Evolutionary conservation across 2,329 filamentous ascomycete species (phyloP).

Genomic region (Penicillium sp.): DNA sequence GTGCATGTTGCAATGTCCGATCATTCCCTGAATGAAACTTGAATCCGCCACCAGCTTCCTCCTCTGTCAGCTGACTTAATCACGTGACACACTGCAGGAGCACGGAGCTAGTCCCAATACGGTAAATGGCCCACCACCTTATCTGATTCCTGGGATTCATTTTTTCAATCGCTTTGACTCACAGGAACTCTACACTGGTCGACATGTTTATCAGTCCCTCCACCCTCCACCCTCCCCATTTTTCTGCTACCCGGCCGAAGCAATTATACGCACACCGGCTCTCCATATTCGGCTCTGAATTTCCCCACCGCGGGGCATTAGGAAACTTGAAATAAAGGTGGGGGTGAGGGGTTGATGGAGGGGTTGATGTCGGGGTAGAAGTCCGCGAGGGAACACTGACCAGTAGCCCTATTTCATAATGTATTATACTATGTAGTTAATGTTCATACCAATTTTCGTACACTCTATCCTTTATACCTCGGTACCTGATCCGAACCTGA

Average conservation of each 20-base stretch:
- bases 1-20: slow-evolving; percentile 3
- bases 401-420: neutral
- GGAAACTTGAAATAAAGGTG: neutral
- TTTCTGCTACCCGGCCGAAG: neutral
- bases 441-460: neutral
- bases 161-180: slow-evolving; percentile 17
- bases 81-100: slow-evolving; percentile 16
- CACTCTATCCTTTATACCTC: neutral
- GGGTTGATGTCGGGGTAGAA: neutral
- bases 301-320: neutral
- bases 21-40: no score
- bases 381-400: neutral
- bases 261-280: neutral
- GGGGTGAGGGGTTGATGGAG: neutral
- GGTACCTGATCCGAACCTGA: neutral
- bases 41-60: slow-evolving; percentile 17
- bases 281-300: neutral
- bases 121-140: slow-evolving; percentile 10
- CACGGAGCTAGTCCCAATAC: neutral
- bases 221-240: neutral
- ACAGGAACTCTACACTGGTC: slow-evolving; percentile 10
- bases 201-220: slow-evolving; percentile 1
- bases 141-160: slow-evolving; percentile 15
- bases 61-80: neutral
- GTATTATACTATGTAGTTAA: neutral